These are phyloP conservation scores for Ophioceras dolichostomum DNA, from an alignment of 2,329 filamentous ascomycete species.

Conservation along the genomic window DNA sequence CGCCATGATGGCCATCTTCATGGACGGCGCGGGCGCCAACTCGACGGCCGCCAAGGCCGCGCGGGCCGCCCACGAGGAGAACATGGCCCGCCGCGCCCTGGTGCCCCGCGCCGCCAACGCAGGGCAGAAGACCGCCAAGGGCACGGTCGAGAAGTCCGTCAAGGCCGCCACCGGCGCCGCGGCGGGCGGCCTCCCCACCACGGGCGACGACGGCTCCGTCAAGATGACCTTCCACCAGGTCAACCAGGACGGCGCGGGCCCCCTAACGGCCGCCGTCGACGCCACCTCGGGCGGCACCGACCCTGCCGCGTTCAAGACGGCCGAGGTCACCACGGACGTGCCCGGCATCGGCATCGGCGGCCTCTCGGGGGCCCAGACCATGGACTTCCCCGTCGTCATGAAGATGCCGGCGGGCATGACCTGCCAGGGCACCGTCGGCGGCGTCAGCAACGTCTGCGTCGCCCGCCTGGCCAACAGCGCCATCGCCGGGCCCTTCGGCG, in stretches of 20 bases:
- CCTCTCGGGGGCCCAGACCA: slow-evolving; percentile 45
- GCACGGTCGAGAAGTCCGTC: slow-evolving; percentile 37
- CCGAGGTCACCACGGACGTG: slow-evolving; percentile 46
- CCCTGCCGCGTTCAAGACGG: slow-evolving; percentile 44
- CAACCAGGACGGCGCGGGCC: slow-evolving; percentile 60
- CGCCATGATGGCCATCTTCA: slow-evolving; percentile 46
- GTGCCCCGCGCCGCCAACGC: slow-evolving; percentile 8
- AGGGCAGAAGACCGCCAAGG: slow-evolving; percentile 19
- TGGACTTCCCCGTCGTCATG: slow-evolving; percentile 52
- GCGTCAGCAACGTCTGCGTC: slow-evolving; percentile 50
- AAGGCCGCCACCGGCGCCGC: slow-evolving; percentile 38
- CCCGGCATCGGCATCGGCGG: slow-evolving; percentile 44
- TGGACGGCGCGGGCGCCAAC: slow-evolving; percentile 28
- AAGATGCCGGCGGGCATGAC: slow-evolving; percentile 59
- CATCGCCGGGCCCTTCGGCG: slow-evolving; percentile 53
- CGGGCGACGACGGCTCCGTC: slow-evolving; percentile 45
- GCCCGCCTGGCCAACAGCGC: slow-evolving; percentile 51
- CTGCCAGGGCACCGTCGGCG: slow-evolving; percentile 46
- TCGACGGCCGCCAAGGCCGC: slow-evolving; percentile 6
- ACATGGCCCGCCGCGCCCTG: slow-evolving; percentile 10
- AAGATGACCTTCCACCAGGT: slow-evolving; percentile 56
- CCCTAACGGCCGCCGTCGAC: slow-evolving; percentile 47
- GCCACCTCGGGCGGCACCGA: slow-evolving; percentile 51
- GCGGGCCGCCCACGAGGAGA: slow-evolving; percentile 7
- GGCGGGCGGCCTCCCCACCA: slow-evolving; percentile 44